Evolutionary conservation across 345 rosid species (phyloP).

Genomic region (Citrus sp.): DNA sequence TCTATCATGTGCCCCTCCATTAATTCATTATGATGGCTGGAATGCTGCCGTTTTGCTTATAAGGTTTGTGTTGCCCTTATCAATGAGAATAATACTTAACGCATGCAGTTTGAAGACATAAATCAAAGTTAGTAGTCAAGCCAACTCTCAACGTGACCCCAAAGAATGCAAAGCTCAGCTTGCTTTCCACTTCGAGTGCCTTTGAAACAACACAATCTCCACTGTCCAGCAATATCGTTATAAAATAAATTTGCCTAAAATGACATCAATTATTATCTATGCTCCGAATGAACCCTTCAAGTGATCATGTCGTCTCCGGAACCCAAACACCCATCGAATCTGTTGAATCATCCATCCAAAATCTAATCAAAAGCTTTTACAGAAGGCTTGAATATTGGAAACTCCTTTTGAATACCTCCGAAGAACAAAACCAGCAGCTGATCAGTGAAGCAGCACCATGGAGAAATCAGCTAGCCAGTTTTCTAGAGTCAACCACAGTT

Average conservation of each 20-base stretch:
- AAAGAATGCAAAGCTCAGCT: background rate
- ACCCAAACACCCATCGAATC: constrained; percentile 19
- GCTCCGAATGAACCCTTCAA: background rate
- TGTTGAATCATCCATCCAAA: constrained; percentile 39
- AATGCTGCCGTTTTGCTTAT: too few species aligned
- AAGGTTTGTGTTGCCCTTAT: too few species aligned
- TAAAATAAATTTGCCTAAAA: background rate
- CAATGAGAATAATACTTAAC: background rate
- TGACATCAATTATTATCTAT: background rate
- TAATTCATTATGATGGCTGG: too few species aligned
- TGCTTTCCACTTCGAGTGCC: background rate
- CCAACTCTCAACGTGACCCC: background rate
- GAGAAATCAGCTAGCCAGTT: constrained; percentile 36
- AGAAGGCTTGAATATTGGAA: constrained; percentile 50
- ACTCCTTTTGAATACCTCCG: constrained; percentile 17
- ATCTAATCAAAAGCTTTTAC: constrained; percentile 42
- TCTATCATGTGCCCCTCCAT: too few species aligned
- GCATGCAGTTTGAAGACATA: background rate
- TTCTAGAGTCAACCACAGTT: constrained; percentile 47
- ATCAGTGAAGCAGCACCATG: constrained; percentile 29
- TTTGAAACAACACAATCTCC: background rate
- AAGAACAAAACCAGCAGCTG: background rate
- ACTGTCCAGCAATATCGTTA: background rate
- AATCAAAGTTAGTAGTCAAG: background rate
- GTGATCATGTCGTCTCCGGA: background rate